phyloP scores from a whole-genome alignment of 352 stramenopile species.

The Saprolegnia diclina region DNA sequence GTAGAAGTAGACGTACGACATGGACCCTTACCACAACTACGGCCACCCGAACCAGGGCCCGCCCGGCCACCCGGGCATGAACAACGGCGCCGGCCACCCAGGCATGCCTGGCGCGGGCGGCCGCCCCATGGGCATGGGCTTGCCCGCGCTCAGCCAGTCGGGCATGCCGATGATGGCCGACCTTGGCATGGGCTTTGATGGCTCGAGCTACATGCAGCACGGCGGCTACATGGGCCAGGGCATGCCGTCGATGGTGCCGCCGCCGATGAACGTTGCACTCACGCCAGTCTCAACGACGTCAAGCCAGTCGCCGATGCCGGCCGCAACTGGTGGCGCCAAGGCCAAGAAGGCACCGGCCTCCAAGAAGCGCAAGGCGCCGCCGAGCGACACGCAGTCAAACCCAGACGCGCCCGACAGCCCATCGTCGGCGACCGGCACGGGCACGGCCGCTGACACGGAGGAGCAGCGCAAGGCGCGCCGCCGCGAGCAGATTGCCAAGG shows the following conservation, averaged over 20 bases:
- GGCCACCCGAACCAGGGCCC: too few relatives aligned
- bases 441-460: slow-evolving; percentile 46
- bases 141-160: neutral
- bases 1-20: neutral
- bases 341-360: slow-evolving; percentile 11
- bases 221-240: slow-evolving; percentile 18
- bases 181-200: slow-evolving; percentile 10
- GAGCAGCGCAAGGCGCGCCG: slow-evolving; percentile 81
- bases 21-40: slow-evolving; percentile 8
- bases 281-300: slow-evolving; percentile 16
- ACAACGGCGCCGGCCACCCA: neutral
- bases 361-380: slow-evolving; percentile 5
- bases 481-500: slow-evolving; percentile 83
- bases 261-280: slow-evolving; percentile 11
- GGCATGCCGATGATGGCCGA: slow-evolving; percentile 19
- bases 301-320: slow-evolving; percentile 12
- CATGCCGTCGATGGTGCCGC: slow-evolving; percentile 8
- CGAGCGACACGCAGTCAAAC: slow-evolving; percentile 21
- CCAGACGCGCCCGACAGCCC: slow-evolving; percentile 24
- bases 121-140: slow-evolving; percentile 1
- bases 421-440: neutral
- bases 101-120: neutral
- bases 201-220: neutral
- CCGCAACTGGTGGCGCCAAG: neutral
- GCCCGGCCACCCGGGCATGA: too few relatives aligned